A percentile compares a stretch with the other conserved stretches of the same genome.
Conservation (phyloP, 345 rosid genomes). For the Citrus medica region DNA sequence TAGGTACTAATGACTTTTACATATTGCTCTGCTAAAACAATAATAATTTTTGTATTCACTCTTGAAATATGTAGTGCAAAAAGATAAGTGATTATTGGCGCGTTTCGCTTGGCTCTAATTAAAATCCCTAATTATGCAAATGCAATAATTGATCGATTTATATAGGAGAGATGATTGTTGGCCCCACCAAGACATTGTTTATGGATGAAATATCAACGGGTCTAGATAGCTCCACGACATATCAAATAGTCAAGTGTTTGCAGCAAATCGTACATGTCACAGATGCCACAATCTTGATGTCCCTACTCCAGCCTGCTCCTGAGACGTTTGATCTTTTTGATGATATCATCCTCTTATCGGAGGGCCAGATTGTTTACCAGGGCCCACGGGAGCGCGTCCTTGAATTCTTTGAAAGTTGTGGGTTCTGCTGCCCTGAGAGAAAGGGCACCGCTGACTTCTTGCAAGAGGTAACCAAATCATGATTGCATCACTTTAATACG, state of each 20-base stretch:
- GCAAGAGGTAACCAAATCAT: conserved; percentile 58
- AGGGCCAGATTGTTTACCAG: conserved; percentile 82
- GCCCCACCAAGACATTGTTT: conserved; percentile 81
- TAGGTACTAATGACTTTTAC: no score
- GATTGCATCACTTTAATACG: not conserved
- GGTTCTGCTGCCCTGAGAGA: conserved; percentile 79
- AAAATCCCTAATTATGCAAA: no score
- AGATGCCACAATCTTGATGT: conserved; percentile 71
- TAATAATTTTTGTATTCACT: no score
- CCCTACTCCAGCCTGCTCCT: conserved; percentile 88
- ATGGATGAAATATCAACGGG: conserved; percentile 99
- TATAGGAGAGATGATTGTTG: conserved; percentile 94
- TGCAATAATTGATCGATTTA: not conserved
- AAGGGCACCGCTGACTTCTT: conserved; percentile 90
- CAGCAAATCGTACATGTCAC: conserved; percentile 75
- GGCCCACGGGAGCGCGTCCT: conserved; percentile 74
- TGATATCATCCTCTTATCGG: conserved; percentile 70
- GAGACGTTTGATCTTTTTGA: conserved; percentile 90
- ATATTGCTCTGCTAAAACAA: no score
- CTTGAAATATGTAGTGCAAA: not conserved
- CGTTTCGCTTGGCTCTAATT: not conserved
- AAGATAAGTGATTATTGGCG: not conserved
- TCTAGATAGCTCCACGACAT: conserved; percentile 89
- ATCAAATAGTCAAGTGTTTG: conserved; percentile 81
- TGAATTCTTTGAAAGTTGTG: conserved; percentile 65